Conservation (phyloP, 495 filamentous ascomycete species). For the Xylaria cubensis region DNA sequence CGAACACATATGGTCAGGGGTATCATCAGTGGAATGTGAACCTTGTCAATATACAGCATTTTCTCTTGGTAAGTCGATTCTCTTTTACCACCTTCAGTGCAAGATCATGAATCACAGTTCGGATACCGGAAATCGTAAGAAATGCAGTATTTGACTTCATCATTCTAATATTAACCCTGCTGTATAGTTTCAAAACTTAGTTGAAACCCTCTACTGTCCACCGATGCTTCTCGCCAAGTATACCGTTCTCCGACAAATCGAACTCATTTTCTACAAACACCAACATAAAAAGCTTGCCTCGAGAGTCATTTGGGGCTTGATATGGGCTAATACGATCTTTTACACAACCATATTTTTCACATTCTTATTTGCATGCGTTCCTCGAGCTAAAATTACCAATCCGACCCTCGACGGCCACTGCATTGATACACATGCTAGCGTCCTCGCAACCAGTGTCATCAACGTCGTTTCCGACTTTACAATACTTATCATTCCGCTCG, state of each 20-base stretch:
- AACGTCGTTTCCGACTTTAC: conserved; percentile 50
- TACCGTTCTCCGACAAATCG: conserved; percentile 24
- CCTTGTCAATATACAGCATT: background rate
- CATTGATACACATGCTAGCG: conserved; percentile 49
- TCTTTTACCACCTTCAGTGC: background rate
- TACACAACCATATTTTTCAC: conserved; percentile 29
- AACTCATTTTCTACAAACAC: conserved; percentile 25
- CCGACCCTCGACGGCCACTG: conserved; percentile 48
- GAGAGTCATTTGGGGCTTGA: conserved; percentile 19
- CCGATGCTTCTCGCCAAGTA: conserved; percentile 28
- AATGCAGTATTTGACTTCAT: background rate
- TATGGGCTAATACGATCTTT: conserved; percentile 28
- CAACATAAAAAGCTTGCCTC: conserved; percentile 21
- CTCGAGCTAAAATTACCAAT: conserved; percentile 31
- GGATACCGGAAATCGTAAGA: background rate
- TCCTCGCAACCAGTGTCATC: conserved; percentile 48
- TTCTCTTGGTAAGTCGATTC: conserved; percentile 20
- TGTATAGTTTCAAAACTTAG: conserved; percentile 11
- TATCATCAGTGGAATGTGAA: conserved; percentile 26
- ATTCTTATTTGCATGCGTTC: conserved; percentile 31
- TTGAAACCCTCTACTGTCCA: conserved; percentile 21
- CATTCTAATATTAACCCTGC: background rate
- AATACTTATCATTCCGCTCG: conserved; percentile 46
- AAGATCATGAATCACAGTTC: background rate
- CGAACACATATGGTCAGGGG: conserved; percentile 22